Percentiles rank a stretch among this genome's conserved stretches.
phyloP scores from a whole-genome alignment of 1,139 yeast genomes.

The Yamadazyma mexicana region DNA sequence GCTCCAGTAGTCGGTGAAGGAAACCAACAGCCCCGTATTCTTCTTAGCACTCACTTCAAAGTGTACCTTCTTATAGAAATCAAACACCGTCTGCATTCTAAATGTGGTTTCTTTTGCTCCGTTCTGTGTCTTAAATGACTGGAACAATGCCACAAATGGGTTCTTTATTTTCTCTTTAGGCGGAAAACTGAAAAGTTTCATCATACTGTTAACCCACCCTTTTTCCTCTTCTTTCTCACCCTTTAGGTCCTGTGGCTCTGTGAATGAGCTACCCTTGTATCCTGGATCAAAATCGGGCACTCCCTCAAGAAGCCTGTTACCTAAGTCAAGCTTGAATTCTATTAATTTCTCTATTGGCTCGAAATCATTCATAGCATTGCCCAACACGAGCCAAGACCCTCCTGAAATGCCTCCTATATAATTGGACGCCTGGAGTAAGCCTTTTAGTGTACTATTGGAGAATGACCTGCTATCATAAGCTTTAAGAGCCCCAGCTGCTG shows the following conservation, averaged over 20 bases:
- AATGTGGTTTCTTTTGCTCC: background rate
- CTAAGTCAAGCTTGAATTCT: slow-evolving; percentile 11
- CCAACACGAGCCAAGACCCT: slow-evolving; percentile 65
- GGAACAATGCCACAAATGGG: slow-evolving; percentile 1
- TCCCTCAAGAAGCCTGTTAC: slow-evolving; percentile 50
- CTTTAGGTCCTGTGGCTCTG: background rate
- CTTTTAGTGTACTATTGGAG: slow-evolving; percentile 38
- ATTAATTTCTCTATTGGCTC: slow-evolving; percentile 38
- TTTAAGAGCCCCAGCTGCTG: slow-evolving; percentile 60
- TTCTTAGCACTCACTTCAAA: slow-evolving; percentile 52
- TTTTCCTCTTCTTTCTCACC: background rate
- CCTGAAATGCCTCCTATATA: slow-evolving; percentile 71
- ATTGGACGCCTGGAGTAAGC: slow-evolving; percentile 52
- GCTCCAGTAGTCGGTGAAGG: slow-evolving; percentile 71
- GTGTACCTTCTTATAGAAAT: slow-evolving; percentile 53
- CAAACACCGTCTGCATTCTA: slow-evolving; percentile 21
- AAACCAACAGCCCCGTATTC: slow-evolving; percentile 52
- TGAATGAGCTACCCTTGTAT: slow-evolving; percentile 5
- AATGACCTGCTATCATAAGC: slow-evolving; percentile 51
- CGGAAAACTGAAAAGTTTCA: background rate
- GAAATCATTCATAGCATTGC: slow-evolving; percentile 46
- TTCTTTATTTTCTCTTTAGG: background rate
- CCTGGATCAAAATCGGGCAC: slow-evolving; percentile 48
- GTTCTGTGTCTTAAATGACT: background rate
- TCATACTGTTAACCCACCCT: background rate